These are phyloP conservation scores for Globisporangium spinosum DNA, from an alignment of 352 stramenopile genomes.

Conservation along the genomic window DNA sequence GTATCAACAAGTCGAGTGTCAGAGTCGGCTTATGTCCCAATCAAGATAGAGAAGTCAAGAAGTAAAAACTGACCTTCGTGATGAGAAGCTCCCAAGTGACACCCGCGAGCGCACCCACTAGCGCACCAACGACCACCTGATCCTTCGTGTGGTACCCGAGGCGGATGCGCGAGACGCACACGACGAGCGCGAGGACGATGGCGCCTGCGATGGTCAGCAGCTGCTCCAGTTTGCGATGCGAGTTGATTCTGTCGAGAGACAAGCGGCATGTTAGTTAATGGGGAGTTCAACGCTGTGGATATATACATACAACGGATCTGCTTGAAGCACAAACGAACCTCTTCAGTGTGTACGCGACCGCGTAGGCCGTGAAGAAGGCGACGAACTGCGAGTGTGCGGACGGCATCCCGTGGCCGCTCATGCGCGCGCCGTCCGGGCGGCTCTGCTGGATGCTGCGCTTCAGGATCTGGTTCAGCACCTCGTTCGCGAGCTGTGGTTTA, in stretches of 20 bases:
- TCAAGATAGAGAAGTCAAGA: not conserved
- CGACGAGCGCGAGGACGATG: slow-evolving; percentile 41
- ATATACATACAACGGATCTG: too few species aligned
- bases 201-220: slow-evolving; percentile 49
- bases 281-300: too few species aligned
- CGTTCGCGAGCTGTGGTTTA: slow-evolving; percentile 49
- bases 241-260: slow-evolving; percentile 36
- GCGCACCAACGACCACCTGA: slow-evolving; percentile 59
- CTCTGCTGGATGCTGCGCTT: slow-evolving; percentile 73
- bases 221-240: slow-evolving; percentile 55
- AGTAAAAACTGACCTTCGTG: slow-evolving; percentile 6
- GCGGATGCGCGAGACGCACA: slow-evolving; percentile 71
- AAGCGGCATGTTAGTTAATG: not conserved
- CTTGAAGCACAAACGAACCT: slow-evolving; percentile 27
- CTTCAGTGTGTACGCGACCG: slow-evolving; percentile 64
- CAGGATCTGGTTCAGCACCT: slow-evolving; percentile 75
- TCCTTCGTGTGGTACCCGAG: slow-evolving; percentile 76
- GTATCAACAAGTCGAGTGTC: not conserved
- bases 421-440: slow-evolving; percentile 56
- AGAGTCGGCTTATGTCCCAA: not conserved
- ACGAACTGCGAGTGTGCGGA: slow-evolving; percentile 83
- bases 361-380: slow-evolving; percentile 71
- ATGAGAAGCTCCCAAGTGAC: slow-evolving; percentile 52
- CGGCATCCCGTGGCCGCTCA: slow-evolving; percentile 69
- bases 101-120: slow-evolving; percentile 42